Evolutionary conservation across 306 rosid species (phyloP).

Genomic region (Prunus salicina): DNA sequence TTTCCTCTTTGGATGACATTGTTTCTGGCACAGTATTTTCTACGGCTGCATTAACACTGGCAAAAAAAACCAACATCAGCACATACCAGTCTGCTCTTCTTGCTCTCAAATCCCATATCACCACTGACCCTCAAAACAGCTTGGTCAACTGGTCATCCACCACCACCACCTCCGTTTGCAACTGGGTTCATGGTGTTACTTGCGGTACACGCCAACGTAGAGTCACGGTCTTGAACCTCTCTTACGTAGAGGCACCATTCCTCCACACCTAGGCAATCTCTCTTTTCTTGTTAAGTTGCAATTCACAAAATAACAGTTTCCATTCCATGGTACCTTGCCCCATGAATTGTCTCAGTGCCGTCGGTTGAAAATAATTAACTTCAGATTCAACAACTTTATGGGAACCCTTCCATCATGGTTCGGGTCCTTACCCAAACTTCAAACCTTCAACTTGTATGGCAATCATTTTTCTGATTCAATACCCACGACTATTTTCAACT

Average conservation of each 20-base stretch:
- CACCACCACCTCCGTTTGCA: conserved; percentile 8
- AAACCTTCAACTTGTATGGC: background rate
- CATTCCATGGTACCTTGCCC: conserved; percentile 13
- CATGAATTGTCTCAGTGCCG: background rate
- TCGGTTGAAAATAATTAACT: background rate
- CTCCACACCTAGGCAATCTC: conserved; percentile 16
- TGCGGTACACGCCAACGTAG: background rate
- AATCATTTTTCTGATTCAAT: background rate
- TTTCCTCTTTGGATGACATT: no score
- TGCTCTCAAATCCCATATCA: no score
- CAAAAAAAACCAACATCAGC: no score
- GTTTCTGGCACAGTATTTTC: no score
- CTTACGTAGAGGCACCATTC: conserved; percentile 16
- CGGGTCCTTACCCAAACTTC: background rate
- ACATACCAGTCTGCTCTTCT: no score
- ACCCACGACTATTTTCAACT: conserved; percentile 13
- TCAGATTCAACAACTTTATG: background rate
- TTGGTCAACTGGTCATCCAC: conserved; percentile 14
- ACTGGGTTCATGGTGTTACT: conserved; percentile 19
- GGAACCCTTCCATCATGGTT: conserved; percentile 22
- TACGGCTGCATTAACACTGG: no score
- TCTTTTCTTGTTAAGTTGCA: conserved; percentile 6
- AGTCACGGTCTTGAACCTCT: conserved; percentile 6
- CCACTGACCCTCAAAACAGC: no score
- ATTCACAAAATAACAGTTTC: conserved; percentile 12